Evolutionary conservation across 805 yeast genomes (phyloP), one percentile per base, ranked within the genome.

Genomic region (Millerozyma acaciae): DNA sequence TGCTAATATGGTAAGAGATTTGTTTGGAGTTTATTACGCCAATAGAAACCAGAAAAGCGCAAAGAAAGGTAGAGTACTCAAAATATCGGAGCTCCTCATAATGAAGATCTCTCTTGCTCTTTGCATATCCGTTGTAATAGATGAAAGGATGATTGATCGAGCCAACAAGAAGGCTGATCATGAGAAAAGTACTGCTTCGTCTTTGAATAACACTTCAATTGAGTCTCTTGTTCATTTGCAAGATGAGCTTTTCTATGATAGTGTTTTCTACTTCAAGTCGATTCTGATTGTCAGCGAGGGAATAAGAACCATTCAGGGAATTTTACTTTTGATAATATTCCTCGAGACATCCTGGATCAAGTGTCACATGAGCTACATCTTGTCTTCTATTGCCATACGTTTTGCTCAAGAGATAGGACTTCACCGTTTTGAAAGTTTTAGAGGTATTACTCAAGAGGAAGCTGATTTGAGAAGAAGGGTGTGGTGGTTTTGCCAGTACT

Each of bases 181-280:
- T n/a, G n/a, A n/a, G n/a, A n/a, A n/a, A n/a, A n/a, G n/a, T n/a
- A n/a, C n/a, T n/a, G n/a, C n/a, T n/a, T n/a, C n/a, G n/a, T n/a
- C n/a, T n/a, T n/a, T n/a, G n/a, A n/a, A n/a, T n/a, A n/a, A n/a
- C n/a, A n/a, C n/a, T n/a, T 29, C 31, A 3, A 16, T 20, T 6
- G 34, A 21, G 16, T 22, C 15, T 12, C 26, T 35, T 2, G 18
- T 23, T 16, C 18, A 8, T 10, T 16, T 25, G 10, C 25, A 25
- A 12, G 26, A 25, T 5, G 30, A 26, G 18, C 10, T 28, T n/a
- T 34, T 40, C 18, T 16, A 33, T 19, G 32, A 34, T 10, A 10
- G 23, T 16, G 18, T 78, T 16, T 73, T 55, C 45, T 80, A 75
- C 47, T 80, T 70, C 43, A 76, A 74, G 43, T 62, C 74, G 38